Evolutionary conservation across 2,329 filamentous ascomycete species (phyloP), one percentile per base, ranked within the genome.

Genomic region (Taxawa tesnikishii): DNA sequence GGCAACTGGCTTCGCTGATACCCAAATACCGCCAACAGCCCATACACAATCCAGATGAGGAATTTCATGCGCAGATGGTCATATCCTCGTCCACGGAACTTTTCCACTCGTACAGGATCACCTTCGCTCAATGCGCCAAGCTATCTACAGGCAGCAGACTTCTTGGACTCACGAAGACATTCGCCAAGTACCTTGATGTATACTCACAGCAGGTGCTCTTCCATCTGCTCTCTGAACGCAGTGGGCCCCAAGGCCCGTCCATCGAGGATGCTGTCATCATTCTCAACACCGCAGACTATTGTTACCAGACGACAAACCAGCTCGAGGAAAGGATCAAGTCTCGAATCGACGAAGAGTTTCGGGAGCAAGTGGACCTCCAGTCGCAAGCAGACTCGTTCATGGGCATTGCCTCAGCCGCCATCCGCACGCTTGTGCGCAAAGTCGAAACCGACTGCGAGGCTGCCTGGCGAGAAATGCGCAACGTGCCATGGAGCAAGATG

Each of bases 271-370:
- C 82, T 3, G 71, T 94, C 10, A 63, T 93, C 3, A 85, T 96
- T 1, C 66, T 98, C 29, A 98, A 98, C 52, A 96, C 90, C 1
- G 88, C 90, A 1, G 90, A 98, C 50, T 98, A 96, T 55, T 98
- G 90, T 72, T 88, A 94, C 50, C 75, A 75, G 15, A 96, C 93
- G 17, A 90, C 85, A 29, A 85, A 78, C 29, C 88, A 96, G 51
- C 68, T 98, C 1, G 88, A 96, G 53, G 87, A 96, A 47, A 94
- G 83, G 55, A 87, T 98, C 56, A 88, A 84, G 58, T 79, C 82
- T 46, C 75, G 85, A 7, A 85, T 98, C 40, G 90, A 96, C 42
- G 67, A 73, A 28, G 81, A 85, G 2, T 64, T 93, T 21, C 73
- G 73, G 11, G 60, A 74, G 17, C 76, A 74, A 40, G 80, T 98